Evolutionary conservation across 257 asterid species (phyloP).

Genomic region (Solanum raphanifolium): DNA sequence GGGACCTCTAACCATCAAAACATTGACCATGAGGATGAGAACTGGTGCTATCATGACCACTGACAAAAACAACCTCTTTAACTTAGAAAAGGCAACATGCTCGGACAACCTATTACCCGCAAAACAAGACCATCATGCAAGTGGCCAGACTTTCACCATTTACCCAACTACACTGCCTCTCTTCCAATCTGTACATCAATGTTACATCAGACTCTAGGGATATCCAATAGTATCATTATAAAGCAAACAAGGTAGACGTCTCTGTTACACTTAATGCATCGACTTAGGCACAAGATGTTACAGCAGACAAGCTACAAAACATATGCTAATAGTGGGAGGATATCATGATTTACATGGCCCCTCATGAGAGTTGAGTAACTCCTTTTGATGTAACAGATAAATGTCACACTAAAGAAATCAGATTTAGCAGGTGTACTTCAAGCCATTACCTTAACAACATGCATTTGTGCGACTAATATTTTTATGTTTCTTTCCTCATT

Average conservation of each 20-base stretch:
- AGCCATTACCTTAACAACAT: slow-evolving; percentile 50
- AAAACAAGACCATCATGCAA: not conserved
- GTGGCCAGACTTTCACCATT: not conserved
- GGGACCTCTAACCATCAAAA: not conserved
- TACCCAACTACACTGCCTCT: not conserved
- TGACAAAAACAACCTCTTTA: not conserved
- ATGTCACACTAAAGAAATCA: not conserved
- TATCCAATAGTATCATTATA: not conserved
- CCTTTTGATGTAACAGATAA: not conserved
- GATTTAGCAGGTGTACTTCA: not conserved
- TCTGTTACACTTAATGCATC: not conserved
- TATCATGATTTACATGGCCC: not conserved
- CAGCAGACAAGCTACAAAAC: not conserved
- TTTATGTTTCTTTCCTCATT: slow-evolving; percentile 71
- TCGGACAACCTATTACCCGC: not conserved
- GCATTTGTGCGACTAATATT: slow-evolving; percentile 84
- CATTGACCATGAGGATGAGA: not conserved
- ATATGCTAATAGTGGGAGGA: not conserved
- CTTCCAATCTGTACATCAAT: not conserved
- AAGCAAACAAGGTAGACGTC: not conserved
- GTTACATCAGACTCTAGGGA: not conserved
- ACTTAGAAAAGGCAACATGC: not conserved
- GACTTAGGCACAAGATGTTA: not conserved
- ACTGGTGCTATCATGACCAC: not conserved
- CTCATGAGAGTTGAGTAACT: not conserved